Conservation (phyloP, 805 yeast genomes). For the Torulaspora microellipsoides region DNA sequence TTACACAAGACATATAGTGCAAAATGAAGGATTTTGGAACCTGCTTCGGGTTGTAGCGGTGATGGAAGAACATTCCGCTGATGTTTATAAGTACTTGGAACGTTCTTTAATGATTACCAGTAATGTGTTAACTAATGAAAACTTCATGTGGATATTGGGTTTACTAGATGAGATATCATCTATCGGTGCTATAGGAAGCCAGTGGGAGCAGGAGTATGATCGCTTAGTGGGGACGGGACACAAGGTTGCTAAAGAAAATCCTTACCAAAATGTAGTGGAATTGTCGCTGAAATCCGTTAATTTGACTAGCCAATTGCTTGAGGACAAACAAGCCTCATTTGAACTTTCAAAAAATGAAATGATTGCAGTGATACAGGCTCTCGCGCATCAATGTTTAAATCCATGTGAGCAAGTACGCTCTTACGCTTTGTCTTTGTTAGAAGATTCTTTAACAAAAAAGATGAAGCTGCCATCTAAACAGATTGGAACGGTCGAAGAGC, state of each 20-base stretch:
- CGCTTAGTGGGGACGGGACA: constrained; percentile 41
- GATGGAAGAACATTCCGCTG: constrained; percentile 38
- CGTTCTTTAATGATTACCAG: constrained; percentile 33
- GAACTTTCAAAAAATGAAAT: constrained; percentile 33
- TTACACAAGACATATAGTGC: constrained; percentile 38
- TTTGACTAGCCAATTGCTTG: constrained; percentile 51
- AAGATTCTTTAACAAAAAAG: constrained; percentile 39
- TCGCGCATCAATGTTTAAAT: constrained; percentile 84
- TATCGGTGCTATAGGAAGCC: constrained; percentile 74
- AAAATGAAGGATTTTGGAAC: constrained; percentile 54
- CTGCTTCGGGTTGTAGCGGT: constrained; percentile 46
- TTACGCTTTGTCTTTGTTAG: constrained; percentile 59
- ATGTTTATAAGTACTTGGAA: constrained; percentile 47
- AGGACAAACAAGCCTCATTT: constrained; percentile 19
- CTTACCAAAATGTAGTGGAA: constrained; percentile 51
- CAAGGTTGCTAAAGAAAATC: constrained; percentile 42
- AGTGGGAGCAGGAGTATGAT: constrained; percentile 64
- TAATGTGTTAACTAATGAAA: constrained; percentile 41
- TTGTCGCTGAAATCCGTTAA: constrained; percentile 58
- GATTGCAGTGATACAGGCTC: constrained; percentile 67
- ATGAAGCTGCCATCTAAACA: constrained; percentile 36
- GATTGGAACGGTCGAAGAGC: constrained; percentile 45
- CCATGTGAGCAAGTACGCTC: constrained; percentile 76
- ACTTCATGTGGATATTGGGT: constrained; percentile 65
- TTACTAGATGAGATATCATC: constrained; percentile 75